Percentiles rank a stretch among this genome's conserved stretches.
Conservation (phyloP, 2,329 filamentous ascomycete genomes). For the Metarhizium humberi region DNA sequence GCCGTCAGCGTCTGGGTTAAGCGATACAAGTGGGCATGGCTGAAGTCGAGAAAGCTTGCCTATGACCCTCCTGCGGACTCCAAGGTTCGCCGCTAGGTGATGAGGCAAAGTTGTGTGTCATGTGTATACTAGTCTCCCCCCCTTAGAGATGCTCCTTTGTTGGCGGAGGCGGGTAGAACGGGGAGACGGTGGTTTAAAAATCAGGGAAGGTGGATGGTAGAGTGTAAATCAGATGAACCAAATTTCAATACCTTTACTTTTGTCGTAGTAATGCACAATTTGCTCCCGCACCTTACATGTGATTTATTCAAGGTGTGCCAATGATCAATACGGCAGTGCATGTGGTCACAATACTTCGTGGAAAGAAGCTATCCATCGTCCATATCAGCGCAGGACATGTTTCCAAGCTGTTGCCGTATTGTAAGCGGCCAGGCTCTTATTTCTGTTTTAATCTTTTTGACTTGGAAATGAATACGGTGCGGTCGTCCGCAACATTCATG, state of each 20-base stretch:
- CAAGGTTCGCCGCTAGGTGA: constrained; percentile 38
- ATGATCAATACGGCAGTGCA: too few species aligned
- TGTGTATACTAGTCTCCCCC: constrained; percentile 33
- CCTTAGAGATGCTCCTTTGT: constrained; percentile 33
- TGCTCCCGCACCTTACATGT: background rate
- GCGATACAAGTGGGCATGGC: constrained; percentile 96
- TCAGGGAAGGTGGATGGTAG: constrained; percentile 25
- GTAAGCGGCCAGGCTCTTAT: too few species aligned
- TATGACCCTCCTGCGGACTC: constrained; percentile 66
- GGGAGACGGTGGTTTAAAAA: constrained; percentile 19
- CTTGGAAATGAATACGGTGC: too few species aligned
- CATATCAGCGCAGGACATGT: too few species aligned
- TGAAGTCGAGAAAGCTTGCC: constrained; percentile 91
- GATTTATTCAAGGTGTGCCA: background rate
- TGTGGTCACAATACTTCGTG: too few species aligned
- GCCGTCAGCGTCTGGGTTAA: constrained; percentile 94
- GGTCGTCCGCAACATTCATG: too few species aligned
- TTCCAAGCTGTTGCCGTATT: too few species aligned
- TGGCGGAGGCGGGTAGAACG: constrained; percentile 31
- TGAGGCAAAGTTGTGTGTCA: constrained; percentile 14
- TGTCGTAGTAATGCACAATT: constrained; percentile 5
- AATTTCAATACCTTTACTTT: constrained; percentile 27
- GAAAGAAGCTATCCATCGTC: too few species aligned
- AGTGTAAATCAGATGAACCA: constrained; percentile 42
- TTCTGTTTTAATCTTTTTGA: too few species aligned